Conservation (phyloP, 768 basidiomycete genomes). For the Collybia mongolica region DNA sequence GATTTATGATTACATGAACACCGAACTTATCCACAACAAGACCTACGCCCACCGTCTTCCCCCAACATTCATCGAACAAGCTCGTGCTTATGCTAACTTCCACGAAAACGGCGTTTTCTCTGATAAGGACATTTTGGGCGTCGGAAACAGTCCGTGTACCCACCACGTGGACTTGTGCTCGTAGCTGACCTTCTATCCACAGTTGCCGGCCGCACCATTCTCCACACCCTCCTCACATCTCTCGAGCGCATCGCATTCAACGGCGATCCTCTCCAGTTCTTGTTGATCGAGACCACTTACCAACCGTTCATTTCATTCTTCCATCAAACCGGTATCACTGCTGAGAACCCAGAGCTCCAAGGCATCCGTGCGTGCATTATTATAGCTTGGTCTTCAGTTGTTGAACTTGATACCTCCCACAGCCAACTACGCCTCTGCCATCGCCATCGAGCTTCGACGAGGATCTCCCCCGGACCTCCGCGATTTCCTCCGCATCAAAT, state of each 20-base stretch:
- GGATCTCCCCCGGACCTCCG: constrained; percentile 73
- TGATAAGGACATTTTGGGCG: constrained; percentile 53
- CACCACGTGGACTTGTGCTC: not conserved
- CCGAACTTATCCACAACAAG: constrained; percentile 78
- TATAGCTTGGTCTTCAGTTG: not conserved
- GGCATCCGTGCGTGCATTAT: constrained; percentile 57
- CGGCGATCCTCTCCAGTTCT: constrained; percentile 76
- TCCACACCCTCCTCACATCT: constrained; percentile 68
- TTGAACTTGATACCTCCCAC: constrained; percentile 2
- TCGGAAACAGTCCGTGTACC: constrained; percentile 71
- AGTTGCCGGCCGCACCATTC: constrained; percentile 83
- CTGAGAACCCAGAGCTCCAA: constrained; percentile 55
- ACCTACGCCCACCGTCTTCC: constrained; percentile 78
- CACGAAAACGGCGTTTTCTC: constrained; percentile 80
- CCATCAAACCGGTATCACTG: constrained; percentile 65
- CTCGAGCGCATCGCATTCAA: constrained; percentile 80
- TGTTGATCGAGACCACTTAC: constrained; percentile 80
- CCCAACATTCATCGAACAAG: constrained; percentile 75
- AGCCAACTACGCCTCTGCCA: constrained; percentile 75
- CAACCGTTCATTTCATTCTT: constrained; percentile 91
- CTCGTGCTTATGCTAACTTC: constrained; percentile 72
- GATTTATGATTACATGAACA: constrained; percentile 79
- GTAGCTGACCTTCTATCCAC: not conserved
- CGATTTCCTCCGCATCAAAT: constrained; percentile 81
- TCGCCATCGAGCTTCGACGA: constrained; percentile 78